Evolutionary conservation across 768 basidiomycete species (phyloP).

Genomic region (Termitomyces bulborhizus): DNA sequence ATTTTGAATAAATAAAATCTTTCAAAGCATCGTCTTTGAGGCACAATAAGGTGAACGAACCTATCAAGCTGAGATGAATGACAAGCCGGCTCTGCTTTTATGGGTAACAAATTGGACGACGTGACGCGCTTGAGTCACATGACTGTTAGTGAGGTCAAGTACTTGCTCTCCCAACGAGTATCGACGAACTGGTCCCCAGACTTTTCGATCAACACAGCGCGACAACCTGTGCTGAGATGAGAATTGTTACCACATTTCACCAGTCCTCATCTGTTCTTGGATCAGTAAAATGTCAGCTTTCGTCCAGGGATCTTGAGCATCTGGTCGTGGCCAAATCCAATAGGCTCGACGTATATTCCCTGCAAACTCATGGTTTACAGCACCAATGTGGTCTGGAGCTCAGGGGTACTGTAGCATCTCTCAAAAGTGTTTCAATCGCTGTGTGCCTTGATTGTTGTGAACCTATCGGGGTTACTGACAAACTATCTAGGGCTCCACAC

Average conservation of each 20-base stretch:
- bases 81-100: neutral
- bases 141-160: neutral
- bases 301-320: constrained; percentile 47
- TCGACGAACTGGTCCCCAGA: neutral
- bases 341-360: constrained; percentile 61
- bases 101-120: too few relatives aligned
- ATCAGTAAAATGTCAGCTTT: constrained; percentile 65
- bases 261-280: constrained; percentile 63
- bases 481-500: constrained; percentile 24
- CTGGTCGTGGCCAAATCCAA: constrained; percentile 66
- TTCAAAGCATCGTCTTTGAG: neutral
- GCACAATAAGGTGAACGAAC: neutral
- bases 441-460: constrained; percentile 29
- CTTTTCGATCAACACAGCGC: neutral
- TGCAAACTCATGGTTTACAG: constrained; percentile 53
- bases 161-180: neutral
- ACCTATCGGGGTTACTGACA: constrained; percentile 8
- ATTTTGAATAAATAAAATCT: constrained; percentile 9
- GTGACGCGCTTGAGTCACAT: neutral
- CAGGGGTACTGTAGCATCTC: constrained; percentile 59
- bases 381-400: constrained; percentile 56
- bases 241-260: constrained; percentile 72
- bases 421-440: constrained; percentile 48
- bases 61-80: neutral
- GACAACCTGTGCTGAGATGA: constrained; percentile 26